Base-by-base conservation (phyloP, 176 grass and related monocot species). In the Aegilops speltoides region DNA sequence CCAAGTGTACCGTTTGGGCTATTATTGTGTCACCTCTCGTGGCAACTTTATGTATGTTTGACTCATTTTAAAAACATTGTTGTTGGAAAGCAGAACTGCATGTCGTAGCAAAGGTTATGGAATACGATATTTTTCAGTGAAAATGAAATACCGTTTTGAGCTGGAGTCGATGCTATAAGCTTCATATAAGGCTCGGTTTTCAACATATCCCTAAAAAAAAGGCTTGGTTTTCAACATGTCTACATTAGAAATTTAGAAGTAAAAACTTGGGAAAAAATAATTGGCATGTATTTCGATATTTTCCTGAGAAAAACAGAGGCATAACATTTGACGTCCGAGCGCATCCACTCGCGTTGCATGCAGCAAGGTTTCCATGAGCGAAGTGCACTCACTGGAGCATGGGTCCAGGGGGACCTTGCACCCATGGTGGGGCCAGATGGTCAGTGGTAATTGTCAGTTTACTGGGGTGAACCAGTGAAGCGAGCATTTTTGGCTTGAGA, bases 11-110 rank as follows among this genome's bases (percentile, higher is more conserved):
- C 5, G 2, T 34, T 3, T 16, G 0, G 16, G 17, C 19, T 12
- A 33, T 22, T 85, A 4, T 64, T 22, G 17, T 75, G 4, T 40
- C 16, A 15, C 13, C 11, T 64, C 17, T 23, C 4, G 0, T 28
- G n/a, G 17, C 2, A 72, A 8, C 0, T 20, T 9, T 31, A 8
- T 22, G 0, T 17, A 41, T 23, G 4, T 17, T 15, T 3, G 0
- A 32, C 6, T 28, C 45, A 23, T 32, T 28, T 65, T 15, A 5
- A 0, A 10, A 29, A 29, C 7, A 33, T 33, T 57, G 7, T 8
- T 8, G 1, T 17, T 19, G 32, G 7, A 73, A 41, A 38, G 7
- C 6, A 23, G 2, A 22, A 40, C 5, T 12, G 0, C n/a, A 74
- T 26, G 10, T 3, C 12, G 40, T 25, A 13, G 1, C 11, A 11